phyloP scores from a whole-genome alignment of 2,329 filamentous ascomycete species.

The Pseudocercospora musae region DNA sequence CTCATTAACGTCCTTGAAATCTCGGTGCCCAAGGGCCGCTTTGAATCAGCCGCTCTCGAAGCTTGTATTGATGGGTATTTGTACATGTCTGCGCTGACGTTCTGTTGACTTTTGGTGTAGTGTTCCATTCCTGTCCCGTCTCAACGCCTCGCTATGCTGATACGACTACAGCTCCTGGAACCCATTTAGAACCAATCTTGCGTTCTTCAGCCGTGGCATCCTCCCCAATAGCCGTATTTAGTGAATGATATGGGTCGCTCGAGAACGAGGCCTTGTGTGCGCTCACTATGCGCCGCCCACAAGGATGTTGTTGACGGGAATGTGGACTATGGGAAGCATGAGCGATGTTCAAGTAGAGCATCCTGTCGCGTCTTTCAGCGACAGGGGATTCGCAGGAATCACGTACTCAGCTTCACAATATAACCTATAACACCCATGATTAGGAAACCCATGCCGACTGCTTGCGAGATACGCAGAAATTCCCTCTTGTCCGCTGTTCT shows the following conservation, averaged over 20 bases:
- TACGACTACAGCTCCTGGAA: neutral
- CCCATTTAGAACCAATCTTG: neutral
- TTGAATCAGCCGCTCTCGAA: neutral
- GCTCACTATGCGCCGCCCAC: conserved; percentile 60
- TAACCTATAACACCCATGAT: conserved; percentile 70
- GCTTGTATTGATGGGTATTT: neutral
- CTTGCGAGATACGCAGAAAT: conserved; percentile 60
- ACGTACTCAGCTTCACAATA: conserved; percentile 64
- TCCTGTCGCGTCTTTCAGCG: no score
- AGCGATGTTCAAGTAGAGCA: neutral
- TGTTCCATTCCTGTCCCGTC: neutral
- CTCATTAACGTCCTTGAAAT: neutral
- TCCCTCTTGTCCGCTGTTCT: conserved; percentile 54
- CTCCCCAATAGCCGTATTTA: neutral
- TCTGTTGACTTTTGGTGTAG: neutral
- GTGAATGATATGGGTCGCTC: neutral
- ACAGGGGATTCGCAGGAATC: neutral
- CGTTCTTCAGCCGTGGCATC: neutral
- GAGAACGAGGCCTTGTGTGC: neutral
- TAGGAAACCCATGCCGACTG: conserved; percentile 66
- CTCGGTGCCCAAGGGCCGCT: neutral
- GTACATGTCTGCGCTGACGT: neutral
- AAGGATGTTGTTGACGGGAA: conserved; percentile 67
- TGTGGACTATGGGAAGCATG: conserved; percentile 52
- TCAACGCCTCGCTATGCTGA: conserved; percentile 20